Evolutionary conservation across 495 filamentous ascomycete species (phyloP).

Genomic region (Lineolata rhizophorae): DNA sequence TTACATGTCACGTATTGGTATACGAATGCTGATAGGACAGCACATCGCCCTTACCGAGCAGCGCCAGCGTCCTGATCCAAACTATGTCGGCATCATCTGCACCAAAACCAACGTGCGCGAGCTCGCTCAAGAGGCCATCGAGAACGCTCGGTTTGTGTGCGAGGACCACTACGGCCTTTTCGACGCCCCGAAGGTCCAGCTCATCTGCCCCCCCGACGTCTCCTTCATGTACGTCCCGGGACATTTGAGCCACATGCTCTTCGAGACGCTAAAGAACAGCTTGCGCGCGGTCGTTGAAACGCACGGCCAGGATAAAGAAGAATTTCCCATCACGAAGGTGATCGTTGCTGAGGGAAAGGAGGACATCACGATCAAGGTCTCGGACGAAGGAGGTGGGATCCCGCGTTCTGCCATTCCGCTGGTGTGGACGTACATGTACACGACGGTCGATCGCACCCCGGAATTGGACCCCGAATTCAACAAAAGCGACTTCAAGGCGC

Average conservation of each 20-base stretch:
- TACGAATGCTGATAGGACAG: slow-evolving; percentile 96
- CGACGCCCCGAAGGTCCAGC: slow-evolving; percentile 87
- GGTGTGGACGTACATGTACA: slow-evolving; percentile 99
- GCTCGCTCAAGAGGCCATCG: slow-evolving; percentile 88
- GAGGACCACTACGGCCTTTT: slow-evolving; percentile 98
- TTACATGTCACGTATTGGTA: slow-evolving; percentile 99
- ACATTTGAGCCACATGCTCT: slow-evolving; percentile 95
- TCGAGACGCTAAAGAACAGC: slow-evolving; percentile 97
- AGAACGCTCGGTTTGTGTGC: slow-evolving; percentile 94
- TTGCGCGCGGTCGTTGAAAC: slow-evolving; percentile 90
- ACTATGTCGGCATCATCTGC: slow-evolving; percentile 96
- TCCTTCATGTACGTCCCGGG: slow-evolving; percentile 99
- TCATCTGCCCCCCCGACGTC: slow-evolving; percentile 79
- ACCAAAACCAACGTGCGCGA: slow-evolving; percentile 96
- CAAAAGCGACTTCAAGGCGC: slow-evolving; percentile 97
- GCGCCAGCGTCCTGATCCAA: slow-evolving; percentile 62
- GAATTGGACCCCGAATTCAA: slow-evolving; percentile 93
- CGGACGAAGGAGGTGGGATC: slow-evolving; percentile 90
- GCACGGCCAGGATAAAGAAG: slow-evolving; percentile 82
- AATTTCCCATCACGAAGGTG: slow-evolving; percentile 90
- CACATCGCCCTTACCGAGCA: slow-evolving; percentile 93
- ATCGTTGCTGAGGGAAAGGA: slow-evolving; percentile 94
- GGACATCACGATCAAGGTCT: slow-evolving; percentile 96
- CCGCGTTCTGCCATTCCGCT: slow-evolving; percentile 77
- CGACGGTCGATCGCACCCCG: slow-evolving; percentile 87